Base-by-base conservation (phyloP, 1,139 yeast species). In the Pichia sp. region DNA sequence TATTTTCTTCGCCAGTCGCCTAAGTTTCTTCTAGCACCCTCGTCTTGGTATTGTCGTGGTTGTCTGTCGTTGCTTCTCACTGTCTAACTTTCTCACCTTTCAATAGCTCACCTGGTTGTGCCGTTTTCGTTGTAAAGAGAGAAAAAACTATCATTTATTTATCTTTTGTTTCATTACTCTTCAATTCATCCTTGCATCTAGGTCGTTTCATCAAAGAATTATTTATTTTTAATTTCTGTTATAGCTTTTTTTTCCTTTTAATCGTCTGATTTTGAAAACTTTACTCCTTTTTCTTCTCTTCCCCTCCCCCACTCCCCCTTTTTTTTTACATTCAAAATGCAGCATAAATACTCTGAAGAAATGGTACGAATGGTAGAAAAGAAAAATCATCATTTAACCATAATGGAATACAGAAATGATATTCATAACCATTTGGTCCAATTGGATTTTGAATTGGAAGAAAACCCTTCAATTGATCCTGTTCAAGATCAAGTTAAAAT, bases 401-500 rank as follows among this genome's bases (percentile, higher is more conserved):
- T 63, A 18, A 50, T 57, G 27, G 67, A 64, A 44, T 64, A 64
- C 45, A 56, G 61, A 53, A 53, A 57, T 34, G 61, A 61, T 34
- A 61, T 64, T 19, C 65, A 62, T 49, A 50, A 49, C 39, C 63
- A 62, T 49, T 42, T 63, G 3, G 54, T 56, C 36, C 54, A 58
- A 19, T 51, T 62, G 18, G 67, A 64, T 48, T 43, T 48, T 16
- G 56, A 57, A 31, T 47, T 56, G 16, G 62, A 60, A 51, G 56
- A 56, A 44, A 49, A 52, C 9, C 56, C 61, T 4, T 50, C 49
- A 36, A 56, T 58, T 16, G 52, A 53, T 33, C 62, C 64, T 2
- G 27, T 58, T 13, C 57, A 55, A 36, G 54, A 55, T 33, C 58
- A 47, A 50, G 57, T 64, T 13, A 46, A 49, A 33, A 42, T 48